Evolutionary conservation across 2,329 filamentous ascomycete genomes (phyloP).

Genomic region (Talaromyces sp.): DNA sequence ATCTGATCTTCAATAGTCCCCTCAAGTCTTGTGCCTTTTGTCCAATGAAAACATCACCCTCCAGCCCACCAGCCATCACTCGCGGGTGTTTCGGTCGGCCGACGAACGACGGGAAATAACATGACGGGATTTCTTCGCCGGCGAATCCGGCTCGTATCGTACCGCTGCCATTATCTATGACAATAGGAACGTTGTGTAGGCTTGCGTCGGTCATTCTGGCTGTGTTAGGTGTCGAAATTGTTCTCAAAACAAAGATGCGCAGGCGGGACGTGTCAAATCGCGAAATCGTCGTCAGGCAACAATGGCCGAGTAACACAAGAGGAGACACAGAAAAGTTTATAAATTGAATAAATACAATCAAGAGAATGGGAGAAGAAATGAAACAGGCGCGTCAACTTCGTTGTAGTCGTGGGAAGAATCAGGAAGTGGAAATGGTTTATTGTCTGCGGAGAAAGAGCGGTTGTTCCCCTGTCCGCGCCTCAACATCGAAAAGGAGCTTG

Average conservation of each 20-base stretch:
- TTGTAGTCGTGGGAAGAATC: not conserved
- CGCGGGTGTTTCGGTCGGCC: constrained; percentile 92
- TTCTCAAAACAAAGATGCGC: constrained; percentile 13
- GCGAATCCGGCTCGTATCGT: constrained; percentile 97
- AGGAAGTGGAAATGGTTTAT: constrained; percentile 6
- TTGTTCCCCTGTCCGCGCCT: constrained; percentile 22
- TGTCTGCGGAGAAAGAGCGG: constrained; percentile 15
- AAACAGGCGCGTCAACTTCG: not conserved
- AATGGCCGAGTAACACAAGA: not conserved
- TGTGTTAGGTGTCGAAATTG: constrained; percentile 18
- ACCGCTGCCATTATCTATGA: constrained; percentile 97
- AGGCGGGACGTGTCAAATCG: constrained; percentile 16
- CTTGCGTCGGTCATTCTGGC: constrained; percentile 59
- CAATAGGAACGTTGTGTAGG: constrained; percentile 95
- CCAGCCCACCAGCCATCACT: constrained; percentile 91
- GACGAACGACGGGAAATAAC: constrained; percentile 95
- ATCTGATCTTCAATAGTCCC: constrained; percentile 90
- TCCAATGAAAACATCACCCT: constrained; percentile 96
- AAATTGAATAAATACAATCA: not conserved
- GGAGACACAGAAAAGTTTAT: not conserved
- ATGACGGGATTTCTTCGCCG: constrained; percentile 92
- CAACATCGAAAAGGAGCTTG: constrained; percentile 34
- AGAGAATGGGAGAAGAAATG: not conserved
- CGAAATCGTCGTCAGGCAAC: constrained; percentile 5
- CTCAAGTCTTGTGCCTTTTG: constrained; percentile 85